Base-by-base conservation (phyloP, 768 basidiomycete genomes). In the Rhodotorula taiwanensis region DNA sequence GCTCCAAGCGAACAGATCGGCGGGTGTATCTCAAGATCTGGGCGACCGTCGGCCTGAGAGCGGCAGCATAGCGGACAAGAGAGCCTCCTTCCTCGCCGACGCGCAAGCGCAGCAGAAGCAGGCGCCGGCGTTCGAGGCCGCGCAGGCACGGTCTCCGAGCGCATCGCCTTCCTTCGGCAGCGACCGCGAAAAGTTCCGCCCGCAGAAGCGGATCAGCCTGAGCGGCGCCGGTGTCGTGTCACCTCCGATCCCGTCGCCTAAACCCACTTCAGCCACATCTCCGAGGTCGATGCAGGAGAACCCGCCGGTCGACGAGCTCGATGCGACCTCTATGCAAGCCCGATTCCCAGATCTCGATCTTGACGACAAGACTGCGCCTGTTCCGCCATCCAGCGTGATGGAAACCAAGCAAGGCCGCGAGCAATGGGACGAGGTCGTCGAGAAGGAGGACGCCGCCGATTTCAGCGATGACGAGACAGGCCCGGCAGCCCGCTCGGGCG, bases 391-490 rank as follows among this genome's bases (percentile, higher is more conserved):
- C 3, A 10, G 14, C 18, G 30, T 18, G 3, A 5, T 5, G 39
- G 14, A 14, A 39, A 23, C 14, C 16, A 9, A 9, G 36, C 36
- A 9, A 9, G 36, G 10, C 36, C 50, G 52, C 43, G 62, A 57
- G 52, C 30, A 52, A 30, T 68, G 62, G 55, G 59, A 69, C 55
- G 52, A 44, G 8, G 44, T 69, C n/a, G 57, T 65, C 27, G 67
- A 64, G 44, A 58, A 58, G 54, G 60, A 62, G 45, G 67, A 56
- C 6, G 53, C 18, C 1, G 55, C 36, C n/a, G 67, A 62, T 16
- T 64, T 63, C 49, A 65, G 67, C 50, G 63, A 64, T n/a, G 67
- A 69, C 3, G 67, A 69, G 42, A n/a, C n/a, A n/a, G n/a, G n/a
- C n/a, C n/a, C n/a, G n/a, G n/a, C n/a, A n/a, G n/a, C n/a, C n/a